phyloP scores from a whole-genome alignment of 306 rosid genomes.

The Acacia acuminata region DNA sequence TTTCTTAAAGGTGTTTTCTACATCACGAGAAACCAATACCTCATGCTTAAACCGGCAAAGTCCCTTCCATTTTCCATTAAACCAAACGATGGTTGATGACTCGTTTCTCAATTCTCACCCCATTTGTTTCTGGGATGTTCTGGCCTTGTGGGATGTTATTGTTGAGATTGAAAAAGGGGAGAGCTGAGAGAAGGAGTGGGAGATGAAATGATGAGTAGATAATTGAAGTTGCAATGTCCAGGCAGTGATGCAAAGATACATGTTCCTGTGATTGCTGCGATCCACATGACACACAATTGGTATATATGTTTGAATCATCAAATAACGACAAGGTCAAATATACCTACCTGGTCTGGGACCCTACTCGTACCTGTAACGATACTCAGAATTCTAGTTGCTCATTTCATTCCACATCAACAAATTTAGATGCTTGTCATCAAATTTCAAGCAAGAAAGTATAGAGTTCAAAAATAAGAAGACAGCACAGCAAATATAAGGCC shows the following conservation, averaged over 20 bases:
- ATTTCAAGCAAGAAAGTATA: no score
- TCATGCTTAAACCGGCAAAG: no score
- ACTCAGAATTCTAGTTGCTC: not conserved
- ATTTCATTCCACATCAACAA: not conserved
- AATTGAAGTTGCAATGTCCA: constrained; percentile 15
- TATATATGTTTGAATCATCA: not conserved
- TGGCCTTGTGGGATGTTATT: no score
- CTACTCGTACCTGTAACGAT: not conserved
- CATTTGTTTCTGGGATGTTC: no score
- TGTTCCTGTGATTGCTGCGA: not conserved
- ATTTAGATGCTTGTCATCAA: no score
- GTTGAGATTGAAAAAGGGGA: not conserved
- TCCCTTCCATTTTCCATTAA: no score
- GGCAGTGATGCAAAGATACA: not conserved
- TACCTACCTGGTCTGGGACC: not conserved
- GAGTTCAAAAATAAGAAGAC: no score
- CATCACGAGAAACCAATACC: no score
- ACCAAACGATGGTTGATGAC: no score
- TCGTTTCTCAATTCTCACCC: not conserved
- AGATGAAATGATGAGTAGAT: not conserved
- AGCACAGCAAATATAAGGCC: no score
- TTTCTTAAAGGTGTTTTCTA: no score
- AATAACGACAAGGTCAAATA: not conserved
- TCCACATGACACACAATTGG: not conserved
- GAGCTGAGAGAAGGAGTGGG: not conserved